Percentiles rank a stretch among this genome's conserved stretches.
phyloP scores from a whole-genome alignment of 108 stramenopile genomes.

The Nannochloropsis gaditana region DNA sequence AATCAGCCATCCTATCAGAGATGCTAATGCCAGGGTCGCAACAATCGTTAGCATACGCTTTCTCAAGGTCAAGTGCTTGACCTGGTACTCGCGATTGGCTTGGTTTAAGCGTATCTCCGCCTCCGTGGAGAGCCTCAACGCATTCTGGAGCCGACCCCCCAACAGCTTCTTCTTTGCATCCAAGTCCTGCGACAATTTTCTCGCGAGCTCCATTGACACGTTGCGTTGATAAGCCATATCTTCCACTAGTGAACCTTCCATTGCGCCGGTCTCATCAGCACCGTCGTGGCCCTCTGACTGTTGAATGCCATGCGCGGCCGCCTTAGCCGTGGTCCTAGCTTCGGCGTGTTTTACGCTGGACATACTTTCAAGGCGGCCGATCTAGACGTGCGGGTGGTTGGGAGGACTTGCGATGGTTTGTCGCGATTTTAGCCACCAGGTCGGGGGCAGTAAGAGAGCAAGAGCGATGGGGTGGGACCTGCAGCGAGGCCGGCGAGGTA shows the following conservation, averaged over 20 bases:
- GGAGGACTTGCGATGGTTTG: no score
- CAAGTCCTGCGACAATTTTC: slow-evolving; percentile 1
- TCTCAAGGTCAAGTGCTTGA: background rate
- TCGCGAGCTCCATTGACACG: slow-evolving; percentile 5
- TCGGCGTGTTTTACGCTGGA: no score
- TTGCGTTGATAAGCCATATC: slow-evolving; percentile 11
- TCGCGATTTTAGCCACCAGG: no score
- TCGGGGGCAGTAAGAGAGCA: no score
- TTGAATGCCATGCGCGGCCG: no score
- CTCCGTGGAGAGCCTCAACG: background rate
- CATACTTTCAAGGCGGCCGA: no score
- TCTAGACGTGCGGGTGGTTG: no score
- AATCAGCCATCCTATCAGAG: background rate
- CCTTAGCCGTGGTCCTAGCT: no score
- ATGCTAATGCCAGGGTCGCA: background rate
- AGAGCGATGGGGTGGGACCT: no score
- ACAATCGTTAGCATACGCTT: slow-evolving; percentile 15
- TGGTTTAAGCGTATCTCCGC: background rate
- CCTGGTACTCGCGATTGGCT: slow-evolving; percentile 12
- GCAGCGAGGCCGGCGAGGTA: no score
- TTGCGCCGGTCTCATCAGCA: background rate
- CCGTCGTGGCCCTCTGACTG: no score
- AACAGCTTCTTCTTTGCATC: slow-evolving; percentile 2
- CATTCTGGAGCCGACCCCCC: background rate
- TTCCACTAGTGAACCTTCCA: background rate